Evolutionary conservation across 805 yeast species (phyloP).

Genomic region (Lipomyces spencermartinsiae): DNA sequence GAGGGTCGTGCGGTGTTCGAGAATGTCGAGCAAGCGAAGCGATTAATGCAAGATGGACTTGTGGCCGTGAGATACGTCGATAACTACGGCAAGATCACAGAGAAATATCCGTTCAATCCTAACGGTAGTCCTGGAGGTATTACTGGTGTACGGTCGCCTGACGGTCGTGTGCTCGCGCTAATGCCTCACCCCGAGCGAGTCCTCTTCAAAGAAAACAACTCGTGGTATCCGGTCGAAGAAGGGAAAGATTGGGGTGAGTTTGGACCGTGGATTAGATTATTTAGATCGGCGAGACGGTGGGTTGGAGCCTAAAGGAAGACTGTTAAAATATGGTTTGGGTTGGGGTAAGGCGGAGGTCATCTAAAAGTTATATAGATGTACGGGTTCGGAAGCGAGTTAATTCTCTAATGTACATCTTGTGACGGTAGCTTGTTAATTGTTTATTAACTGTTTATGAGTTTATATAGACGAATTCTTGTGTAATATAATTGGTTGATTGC

Average conservation of each 20-base stretch:
- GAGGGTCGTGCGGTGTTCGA: constrained; percentile 90
- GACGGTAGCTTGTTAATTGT: neutral
- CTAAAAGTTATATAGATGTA: constrained; percentile 3
- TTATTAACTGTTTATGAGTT: neutral
- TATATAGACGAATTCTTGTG: neutral
- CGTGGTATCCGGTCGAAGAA: constrained; percentile 80
- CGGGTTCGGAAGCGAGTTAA: neutral
- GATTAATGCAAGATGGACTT: constrained; percentile 57
- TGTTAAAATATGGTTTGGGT: neutral
- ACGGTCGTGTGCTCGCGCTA: constrained; percentile 95
- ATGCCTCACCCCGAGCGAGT: constrained; percentile 99
- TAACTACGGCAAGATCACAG: constrained; percentile 85
- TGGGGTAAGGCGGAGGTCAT: neutral
- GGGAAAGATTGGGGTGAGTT: constrained; percentile 69
- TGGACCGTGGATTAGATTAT: constrained; percentile 95
- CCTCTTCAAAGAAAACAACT: constrained; percentile 82
- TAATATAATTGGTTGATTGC: neutral
- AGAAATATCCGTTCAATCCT: constrained; percentile 90
- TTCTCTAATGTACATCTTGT: neutral
- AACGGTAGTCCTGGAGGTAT: constrained; percentile 95
- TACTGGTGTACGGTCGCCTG: constrained; percentile 86
- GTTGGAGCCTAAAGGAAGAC: constrained; percentile 52
- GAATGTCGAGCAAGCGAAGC: constrained; percentile 52
- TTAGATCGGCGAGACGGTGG: constrained; percentile 94
- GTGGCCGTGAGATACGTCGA: constrained; percentile 83